A percentile compares a stretch with the other conserved stretches of the same genome.
Conservation (phyloP, 331 rosid genomes). For the Dryas integrifolia region DNA sequence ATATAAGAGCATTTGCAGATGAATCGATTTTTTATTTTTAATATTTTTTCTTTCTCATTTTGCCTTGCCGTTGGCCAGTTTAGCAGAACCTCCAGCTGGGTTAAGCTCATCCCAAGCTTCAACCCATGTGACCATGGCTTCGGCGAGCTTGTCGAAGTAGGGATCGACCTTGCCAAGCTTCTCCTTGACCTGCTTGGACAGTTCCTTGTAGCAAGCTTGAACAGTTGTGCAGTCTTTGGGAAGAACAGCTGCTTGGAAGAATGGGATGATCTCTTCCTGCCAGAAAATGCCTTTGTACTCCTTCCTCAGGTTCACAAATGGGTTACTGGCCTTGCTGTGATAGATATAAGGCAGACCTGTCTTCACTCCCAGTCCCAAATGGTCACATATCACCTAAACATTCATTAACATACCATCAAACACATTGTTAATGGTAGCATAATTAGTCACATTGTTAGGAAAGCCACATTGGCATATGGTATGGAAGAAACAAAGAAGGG, state of each 20-base stretch:
- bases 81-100: constrained; percentile 32
- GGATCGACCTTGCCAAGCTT: constrained; percentile 53
- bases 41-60: neutral
- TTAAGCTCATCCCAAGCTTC: constrained; percentile 66
- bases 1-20: constrained; percentile 10
- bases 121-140: constrained; percentile 64
- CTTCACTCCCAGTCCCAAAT: constrained; percentile 61
- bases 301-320: constrained; percentile 60
- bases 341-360: constrained; percentile 58
- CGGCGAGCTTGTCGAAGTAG: constrained; percentile 56
- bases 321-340: constrained; percentile 65
- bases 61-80: constrained; percentile 31
- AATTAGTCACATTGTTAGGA: no score
- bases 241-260: constrained; percentile 47
- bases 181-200: constrained; percentile 55
- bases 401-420: constrained; percentile 8
- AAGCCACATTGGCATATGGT: neutral
- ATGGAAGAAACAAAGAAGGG: neutral
- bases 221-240: constrained; percentile 54
- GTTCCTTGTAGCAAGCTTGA: constrained; percentile 56
- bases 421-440: neutral
- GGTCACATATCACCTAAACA: constrained; percentile 53
- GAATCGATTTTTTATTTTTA: neutral
- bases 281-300: constrained; percentile 61
- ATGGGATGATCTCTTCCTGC: constrained; percentile 66